Evolutionary conservation across 495 filamentous ascomycete genomes (phyloP), one percentile per base, ranked within the genome.

Genomic region (Glonium stellatum): DNA sequence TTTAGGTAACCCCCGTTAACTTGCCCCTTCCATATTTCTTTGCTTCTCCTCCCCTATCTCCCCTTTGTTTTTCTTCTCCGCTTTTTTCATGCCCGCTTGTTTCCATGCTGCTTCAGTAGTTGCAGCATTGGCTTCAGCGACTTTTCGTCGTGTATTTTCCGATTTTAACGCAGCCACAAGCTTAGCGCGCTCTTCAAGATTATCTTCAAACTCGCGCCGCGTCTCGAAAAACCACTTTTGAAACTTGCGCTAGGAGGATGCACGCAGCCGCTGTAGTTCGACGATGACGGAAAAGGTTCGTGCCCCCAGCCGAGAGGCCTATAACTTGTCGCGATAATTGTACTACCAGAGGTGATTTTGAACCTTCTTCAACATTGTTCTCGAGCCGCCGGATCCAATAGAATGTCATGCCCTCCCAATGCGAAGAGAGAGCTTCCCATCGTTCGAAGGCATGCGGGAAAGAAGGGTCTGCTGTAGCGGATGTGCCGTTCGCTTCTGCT

Each of bases 191-290:
- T 31, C 27, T 6, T 6, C 27, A 6, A 31, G 27, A 6, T 31
- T 31, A 2, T 31, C 27, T 6, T 31, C 6, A 31, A 31, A 82
- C 58, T 97, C 91, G 39, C 83, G 79, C 50, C 92, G 84, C 1
- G 89, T 95, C 66, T 98, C 93, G 69, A 95, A 95, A 74, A 97
- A 97, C 93, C 93, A 98, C 42, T 93, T 84, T 72, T 97, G 95
- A 70, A 98, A 98, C 70, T 97, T 97, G 37, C 95, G 82, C 72
- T 97, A 93, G 1, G 91, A 96, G 18, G 89, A 95, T 18, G 95
- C 93, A 19, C 93, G 89, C 15, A 98, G 79, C 13, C 93, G 86
- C 68, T 98, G 93, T 34, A 98, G 77, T 70, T 98, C 93, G 13
- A 98, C 92, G 1, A 98, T 91, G 5, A 93, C 93, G 93, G 71